Conservation (phyloP, 164 flowering plant species). For the Santalum album region DNA sequence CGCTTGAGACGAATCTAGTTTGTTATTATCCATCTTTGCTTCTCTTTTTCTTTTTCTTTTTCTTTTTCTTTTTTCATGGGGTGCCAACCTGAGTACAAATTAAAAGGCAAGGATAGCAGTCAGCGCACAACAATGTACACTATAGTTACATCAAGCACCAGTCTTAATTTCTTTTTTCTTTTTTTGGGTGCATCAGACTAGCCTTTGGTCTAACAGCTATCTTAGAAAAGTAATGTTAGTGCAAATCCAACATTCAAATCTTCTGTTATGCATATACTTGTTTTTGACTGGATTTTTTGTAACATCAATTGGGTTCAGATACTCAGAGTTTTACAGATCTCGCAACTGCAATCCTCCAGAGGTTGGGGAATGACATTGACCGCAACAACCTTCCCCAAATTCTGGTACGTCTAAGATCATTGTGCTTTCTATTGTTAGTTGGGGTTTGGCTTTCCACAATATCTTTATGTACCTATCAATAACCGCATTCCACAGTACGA, state of each 20-base stretch:
- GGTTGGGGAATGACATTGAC: slow-evolving; percentile 83
- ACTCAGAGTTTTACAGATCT: slow-evolving; percentile 65
- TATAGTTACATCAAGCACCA: no score
- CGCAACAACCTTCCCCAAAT: slow-evolving; percentile 73
- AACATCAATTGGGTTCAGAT: slow-evolving; percentile 32
- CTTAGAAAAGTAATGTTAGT: not conserved
- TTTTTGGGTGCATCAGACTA: no score
- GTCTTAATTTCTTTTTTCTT: no score
- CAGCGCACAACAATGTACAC: no score
- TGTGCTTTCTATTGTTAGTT: not conserved
- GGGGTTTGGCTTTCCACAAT: not conserved
- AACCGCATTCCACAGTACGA: slow-evolving; percentile 57
- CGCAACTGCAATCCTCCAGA: slow-evolving; percentile 72
- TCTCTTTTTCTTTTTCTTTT: no score
- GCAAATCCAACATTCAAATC: not conserved
- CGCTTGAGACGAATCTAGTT: no score
- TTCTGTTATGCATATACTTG: not conserved
- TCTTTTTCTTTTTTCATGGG: no score
- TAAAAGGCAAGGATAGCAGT: no score
- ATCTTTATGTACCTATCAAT: not conserved
- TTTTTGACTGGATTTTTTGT: not conserved
- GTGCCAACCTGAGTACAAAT: no score
- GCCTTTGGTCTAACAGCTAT: not conserved
- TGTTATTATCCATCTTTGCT: no score
- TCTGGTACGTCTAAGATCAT: slow-evolving; percentile 36